Percentiles rank a stretch among this genome's conserved stretches.
phyloP scores from a whole-genome alignment of 176 grass and related monocot species.

The Panicum miliaceum region DNA sequence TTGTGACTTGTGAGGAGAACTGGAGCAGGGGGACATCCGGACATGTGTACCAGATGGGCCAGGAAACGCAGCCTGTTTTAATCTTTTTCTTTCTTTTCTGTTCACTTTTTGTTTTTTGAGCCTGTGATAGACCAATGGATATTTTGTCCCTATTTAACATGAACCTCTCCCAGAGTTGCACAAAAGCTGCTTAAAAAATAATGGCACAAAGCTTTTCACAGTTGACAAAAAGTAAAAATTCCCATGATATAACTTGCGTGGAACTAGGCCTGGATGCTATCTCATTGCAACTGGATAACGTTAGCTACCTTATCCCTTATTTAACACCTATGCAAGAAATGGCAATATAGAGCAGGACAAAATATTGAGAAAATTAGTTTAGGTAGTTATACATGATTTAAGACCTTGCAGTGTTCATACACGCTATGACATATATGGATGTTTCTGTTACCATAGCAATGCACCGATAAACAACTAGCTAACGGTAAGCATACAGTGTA shows the following conservation, averaged over 20 bases:
- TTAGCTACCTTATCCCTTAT: neutral
- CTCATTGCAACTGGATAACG: neutral
- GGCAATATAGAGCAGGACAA: neutral
- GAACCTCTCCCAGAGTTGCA: neutral
- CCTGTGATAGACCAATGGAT: neutral
- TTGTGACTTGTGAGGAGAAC: slow-evolving; percentile 3
- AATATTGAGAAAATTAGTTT: neutral
- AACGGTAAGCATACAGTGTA: neutral
- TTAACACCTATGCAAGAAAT: neutral
- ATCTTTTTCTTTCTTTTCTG: neutral
- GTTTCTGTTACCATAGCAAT: neutral
- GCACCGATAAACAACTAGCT: neutral
- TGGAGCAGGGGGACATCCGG: neutral
- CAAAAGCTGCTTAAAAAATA: neutral
- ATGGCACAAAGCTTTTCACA: neutral
- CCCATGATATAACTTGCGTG: neutral
- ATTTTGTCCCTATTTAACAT: neutral
- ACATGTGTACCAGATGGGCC: neutral
- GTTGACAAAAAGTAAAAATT: neutral
- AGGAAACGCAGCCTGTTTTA: neutral
- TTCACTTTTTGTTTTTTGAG: neutral
- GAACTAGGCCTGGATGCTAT: neutral
- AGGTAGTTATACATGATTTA: neutral
- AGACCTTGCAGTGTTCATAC: neutral
- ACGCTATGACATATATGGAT: neutral